Evolutionary conservation across 495 filamentous ascomycete species (phyloP), one percentile per base, ranked within the genome.

Genomic region (Tuber borchii): DNA sequence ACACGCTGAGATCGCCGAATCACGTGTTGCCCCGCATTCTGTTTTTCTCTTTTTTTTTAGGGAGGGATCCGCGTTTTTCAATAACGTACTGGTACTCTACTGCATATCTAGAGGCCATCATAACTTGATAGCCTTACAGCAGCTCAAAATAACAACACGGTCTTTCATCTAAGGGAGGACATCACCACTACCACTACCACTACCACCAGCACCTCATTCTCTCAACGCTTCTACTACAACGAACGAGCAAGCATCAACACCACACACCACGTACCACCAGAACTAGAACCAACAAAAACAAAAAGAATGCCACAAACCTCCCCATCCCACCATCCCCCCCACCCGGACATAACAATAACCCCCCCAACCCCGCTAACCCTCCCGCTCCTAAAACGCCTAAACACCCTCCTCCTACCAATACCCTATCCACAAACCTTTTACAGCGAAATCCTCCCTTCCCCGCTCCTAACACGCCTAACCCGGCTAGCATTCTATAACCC

Each of bases 381-480:
- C 75, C 87, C 92, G 69, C 89, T 91, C 19, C 87, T 97, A 56
- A 91, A 90, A 39, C 90, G 92, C 61, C 93, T 97, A 76, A 97
- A 94, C 80, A 85, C 90, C 56, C 87, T 97, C 31, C 88, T 97
- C 19, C 89, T 99, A 8, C 95, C 95, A 34, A 92, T 97, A 79
- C 88, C 89, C 83, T 99, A 99, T 82, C 91, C 93, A 0, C 90
- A 91, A 81, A 88, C 87, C 46, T 98, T 98, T 88, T 99, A 97
- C 87, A 86, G 87, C 71, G 90, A 90, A 48, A 91, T 89, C 73
- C 87, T 94, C 78, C 86, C 90, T 9, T 91, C 94, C 42, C 85
- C 89, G 9, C 85, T 89, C 34, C 87, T 89, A 22, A 87, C 89
- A 46, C 89, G 89, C 51, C 86, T 97, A 82, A 94, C 94, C 44